Base-by-base conservation (phyloP, 768 basidiomycete species). In the Phlebiopsis gigantea region DNA sequence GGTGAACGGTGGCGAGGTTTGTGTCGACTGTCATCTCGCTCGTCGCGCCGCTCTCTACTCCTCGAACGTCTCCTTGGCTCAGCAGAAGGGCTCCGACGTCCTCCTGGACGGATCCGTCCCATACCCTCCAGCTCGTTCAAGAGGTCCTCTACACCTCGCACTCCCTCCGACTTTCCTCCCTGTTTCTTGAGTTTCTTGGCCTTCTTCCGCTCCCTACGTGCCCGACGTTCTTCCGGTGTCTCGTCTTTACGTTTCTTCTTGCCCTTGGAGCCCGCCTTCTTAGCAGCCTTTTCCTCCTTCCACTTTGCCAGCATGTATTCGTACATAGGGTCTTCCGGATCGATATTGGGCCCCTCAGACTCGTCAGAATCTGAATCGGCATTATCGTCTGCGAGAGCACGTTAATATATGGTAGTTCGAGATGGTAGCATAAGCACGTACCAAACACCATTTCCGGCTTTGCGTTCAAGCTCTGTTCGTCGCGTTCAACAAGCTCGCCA, bases 301-400 rank as follows among this genome's bases (percentile, higher is more conserved):
- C 81, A 79, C 68, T 95, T 81, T 0, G 84, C 79, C 39, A 94
- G 72, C 30, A 99, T 76, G 68, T 91, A 98, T 59, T 94, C 95
- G 26, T 87, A 83, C 97, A 99, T 98, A 0, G 97, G 97, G 71
- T 99, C 97, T 68, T 98, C 96, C 1, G 90, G 91, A 69, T 98
- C 95, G 56, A 97, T 88, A 8, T 82, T 77, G 25, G 84, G 79
- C 17, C 74, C 78, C 17, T 84, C 79, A 2, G 80, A 79, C 15
- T 74, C 84, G 1, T 87, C 86, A 4, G 86, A 85, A 30, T 88
- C 87, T 5, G 87, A 84, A 2, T 69, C 79, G 1, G 69, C 78
- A 42, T 69, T 80, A 21, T 74, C 81, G 31, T 78, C 88, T 81
- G 59, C 21, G 25, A 45, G 22, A 15, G 19, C 1, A 24, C 29